These are phyloP conservation scores for Boletus subluridellus DNA, from an alignment of 1,284 basidiomycete species.

Conservation along the genomic window DNA sequence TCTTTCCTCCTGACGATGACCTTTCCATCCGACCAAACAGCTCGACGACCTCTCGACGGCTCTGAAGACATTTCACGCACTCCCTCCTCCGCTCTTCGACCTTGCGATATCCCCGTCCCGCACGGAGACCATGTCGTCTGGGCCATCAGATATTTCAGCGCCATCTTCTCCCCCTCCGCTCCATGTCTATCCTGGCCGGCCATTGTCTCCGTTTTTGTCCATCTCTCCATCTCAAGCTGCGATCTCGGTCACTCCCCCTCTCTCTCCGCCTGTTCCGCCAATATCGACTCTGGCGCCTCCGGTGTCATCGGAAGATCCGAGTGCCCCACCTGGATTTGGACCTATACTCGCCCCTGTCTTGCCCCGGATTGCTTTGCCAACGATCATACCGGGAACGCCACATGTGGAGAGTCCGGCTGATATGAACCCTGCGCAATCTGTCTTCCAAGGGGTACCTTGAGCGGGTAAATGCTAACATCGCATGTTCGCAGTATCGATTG, in stretches of 20 bases:
- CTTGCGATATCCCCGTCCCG: slow-evolving; percentile 29
- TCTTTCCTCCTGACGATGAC: not conserved
- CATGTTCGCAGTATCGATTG: not conserved
- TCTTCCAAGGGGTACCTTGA: slow-evolving; percentile 8
- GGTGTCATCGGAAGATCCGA: not conserved
- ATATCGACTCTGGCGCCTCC: slow-evolving; percentile 15
- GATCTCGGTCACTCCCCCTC: not conserved
- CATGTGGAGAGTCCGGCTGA: slow-evolving; percentile 32
- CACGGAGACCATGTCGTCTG: slow-evolving; percentile 28
- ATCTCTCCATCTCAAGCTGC: slow-evolving; percentile 9
- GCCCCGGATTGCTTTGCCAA: slow-evolving; percentile 16
- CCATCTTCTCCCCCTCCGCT: slow-evolving; percentile 11
- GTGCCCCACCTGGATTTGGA: not conserved
- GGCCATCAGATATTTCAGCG: slow-evolving; percentile 18
- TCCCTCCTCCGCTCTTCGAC: slow-evolving; percentile 43
- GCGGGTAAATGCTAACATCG: not conserved
- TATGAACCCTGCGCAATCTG: slow-evolving; percentile 16
- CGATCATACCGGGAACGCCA: slow-evolving; percentile 19
- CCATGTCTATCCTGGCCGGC: not conserved
- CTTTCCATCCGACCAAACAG: slow-evolving; percentile 24
- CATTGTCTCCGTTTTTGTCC: slow-evolving; percentile 4
- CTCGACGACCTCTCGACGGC: slow-evolving; percentile 46
- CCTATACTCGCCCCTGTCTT: slow-evolving; percentile 17
- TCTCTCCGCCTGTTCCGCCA: slow-evolving; percentile 17
- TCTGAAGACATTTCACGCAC: slow-evolving; percentile 45